These are phyloP conservation scores for Aspergillus cejpii DNA, from an alignment of 2,329 filamentous ascomycete species.

Conservation along the genomic window DNA sequence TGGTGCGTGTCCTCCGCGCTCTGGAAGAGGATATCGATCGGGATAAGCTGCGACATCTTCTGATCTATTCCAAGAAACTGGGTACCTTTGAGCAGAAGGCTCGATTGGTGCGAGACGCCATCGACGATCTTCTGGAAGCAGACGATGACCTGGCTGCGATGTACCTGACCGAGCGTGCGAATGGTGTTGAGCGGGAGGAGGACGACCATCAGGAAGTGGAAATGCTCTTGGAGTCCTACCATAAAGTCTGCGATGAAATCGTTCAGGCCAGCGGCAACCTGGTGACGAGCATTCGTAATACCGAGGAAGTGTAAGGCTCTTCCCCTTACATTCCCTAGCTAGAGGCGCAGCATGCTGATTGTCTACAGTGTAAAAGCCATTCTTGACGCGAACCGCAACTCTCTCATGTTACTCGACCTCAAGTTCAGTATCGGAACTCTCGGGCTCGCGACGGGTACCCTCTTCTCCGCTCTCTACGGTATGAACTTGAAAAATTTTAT, in stretches of 20 bases:
- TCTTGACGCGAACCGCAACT: slow-evolving; percentile 94
- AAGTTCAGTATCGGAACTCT: slow-evolving; percentile 95
- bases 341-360: slow-evolving; percentile 13
- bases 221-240: slow-evolving; percentile 92
- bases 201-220: slow-evolving; percentile 95
- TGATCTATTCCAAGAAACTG: slow-evolving; percentile 91
- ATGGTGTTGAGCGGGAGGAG: slow-evolving; percentile 64
- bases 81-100: slow-evolving; percentile 98
- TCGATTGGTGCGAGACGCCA: slow-evolving; percentile 84
- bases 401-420: slow-evolving; percentile 92
- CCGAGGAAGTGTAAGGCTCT: slow-evolving; percentile 80
- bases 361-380: slow-evolving; percentile 77
- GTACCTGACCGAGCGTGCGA: slow-evolving; percentile 86
- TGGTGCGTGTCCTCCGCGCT: slow-evolving; percentile 79
- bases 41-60: slow-evolving; percentile 80
- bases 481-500: slow-evolving; percentile 99
- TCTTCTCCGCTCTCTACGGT: slow-evolving; percentile 96
- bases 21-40: slow-evolving; percentile 95
- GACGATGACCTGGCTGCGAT: slow-evolving; percentile 92
- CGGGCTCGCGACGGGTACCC: slow-evolving; percentile 88
- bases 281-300: slow-evolving; percentile 92
- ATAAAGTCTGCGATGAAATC: slow-evolving; percentile 96
- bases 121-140: slow-evolving; percentile 90
- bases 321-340: neutral
- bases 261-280: slow-evolving; percentile 90